Conservation (phyloP, 108 stramenopile genomes). For the Skeletonema marinoi region DNA sequence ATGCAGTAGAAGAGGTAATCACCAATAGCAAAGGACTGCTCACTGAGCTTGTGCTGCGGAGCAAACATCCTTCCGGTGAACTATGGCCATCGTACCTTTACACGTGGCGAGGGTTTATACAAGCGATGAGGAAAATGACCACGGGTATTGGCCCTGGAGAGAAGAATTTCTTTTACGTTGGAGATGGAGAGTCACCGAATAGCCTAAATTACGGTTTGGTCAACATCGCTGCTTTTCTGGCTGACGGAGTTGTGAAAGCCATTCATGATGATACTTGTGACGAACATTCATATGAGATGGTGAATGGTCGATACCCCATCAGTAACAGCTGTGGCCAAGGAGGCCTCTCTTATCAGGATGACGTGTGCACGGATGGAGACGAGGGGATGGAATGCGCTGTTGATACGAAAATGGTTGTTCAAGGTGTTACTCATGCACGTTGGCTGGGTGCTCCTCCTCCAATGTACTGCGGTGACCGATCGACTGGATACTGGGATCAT, state of each 20-base stretch:
- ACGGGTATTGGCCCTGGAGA: constrained; percentile 30
- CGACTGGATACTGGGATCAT: constrained; percentile 56
- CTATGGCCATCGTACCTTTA: constrained; percentile 35
- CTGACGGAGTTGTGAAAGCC: constrained; percentile 41
- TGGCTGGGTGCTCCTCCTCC: constrained; percentile 54
- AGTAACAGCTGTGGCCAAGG: constrained; percentile 50
- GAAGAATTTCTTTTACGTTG: constrained; percentile 44
- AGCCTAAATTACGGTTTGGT: constrained; percentile 29
- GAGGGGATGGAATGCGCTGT: constrained; percentile 45
- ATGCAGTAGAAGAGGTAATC: constrained; percentile 14
- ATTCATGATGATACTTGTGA: constrained; percentile 43
- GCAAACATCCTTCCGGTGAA: constrained; percentile 32
- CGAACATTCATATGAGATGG: constrained; percentile 30
- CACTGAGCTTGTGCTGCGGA: constrained; percentile 18
- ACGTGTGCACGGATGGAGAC: constrained; percentile 35
- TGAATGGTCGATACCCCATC: constrained; percentile 42
- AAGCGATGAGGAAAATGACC: constrained; percentile 36
- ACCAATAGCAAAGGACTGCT: constrained; percentile 7
- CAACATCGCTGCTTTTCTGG: constrained; percentile 42
- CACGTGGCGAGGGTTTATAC: constrained; percentile 33
- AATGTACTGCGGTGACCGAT: constrained; percentile 37
- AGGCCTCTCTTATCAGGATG: constrained; percentile 40
- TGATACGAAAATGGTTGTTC: constrained; percentile 47
- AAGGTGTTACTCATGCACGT: constrained; percentile 45
- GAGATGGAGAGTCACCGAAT: constrained; percentile 27